A percentile compares a stretch with the other conserved stretches of the same genome.
These are phyloP conservation scores for Didymella keratinophila DNA, from an alignment of 2,329 filamentous ascomycete species.

Conservation along the genomic window DNA sequence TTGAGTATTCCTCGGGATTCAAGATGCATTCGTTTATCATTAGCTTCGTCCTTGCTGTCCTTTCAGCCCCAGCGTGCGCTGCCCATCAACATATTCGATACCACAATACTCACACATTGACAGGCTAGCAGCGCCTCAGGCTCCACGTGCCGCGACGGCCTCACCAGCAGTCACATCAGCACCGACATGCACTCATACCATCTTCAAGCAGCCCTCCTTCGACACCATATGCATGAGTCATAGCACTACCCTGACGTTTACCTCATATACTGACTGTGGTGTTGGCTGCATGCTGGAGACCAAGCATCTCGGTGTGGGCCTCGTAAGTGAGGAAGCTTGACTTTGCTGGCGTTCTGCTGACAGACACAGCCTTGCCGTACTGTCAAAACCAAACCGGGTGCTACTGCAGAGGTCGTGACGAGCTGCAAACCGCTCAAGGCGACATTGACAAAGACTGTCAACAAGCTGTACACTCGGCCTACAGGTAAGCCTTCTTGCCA, in stretches of 20 bases:
- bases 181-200: slow-evolving; percentile 26
- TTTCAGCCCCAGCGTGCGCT: slow-evolving; percentile 6
- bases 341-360: slow-evolving; percentile 5
- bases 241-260: slow-evolving; percentile 33
- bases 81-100: not conserved
- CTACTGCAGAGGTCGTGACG: slow-evolving; percentile 7
- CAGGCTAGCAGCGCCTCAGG: slow-evolving; percentile 4
- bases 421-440: slow-evolving; percentile 6
- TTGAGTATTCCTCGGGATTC: too few relatives aligned
- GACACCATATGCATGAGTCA: slow-evolving; percentile 35
- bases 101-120: not conserved
- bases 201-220: slow-evolving; percentile 30
- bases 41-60: not conserved
- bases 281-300: slow-evolving; percentile 34
- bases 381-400: slow-evolving; percentile 28
- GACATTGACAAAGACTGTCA: slow-evolving; percentile 1
- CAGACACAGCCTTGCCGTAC: slow-evolving; percentile 30
- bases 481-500: not conserved
- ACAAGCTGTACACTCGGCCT: not conserved
- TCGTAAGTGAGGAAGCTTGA: slow-evolving; percentile 27
- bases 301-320: slow-evolving; percentile 30
- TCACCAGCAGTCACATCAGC: slow-evolving; percentile 2
- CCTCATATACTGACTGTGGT: slow-evolving; percentile 38
- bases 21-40: slow-evolving; percentile 1
- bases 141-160: not conserved